Evolutionary conservation across 306 rosid species (phyloP).

Genomic region (Vicia sativa): DNA sequence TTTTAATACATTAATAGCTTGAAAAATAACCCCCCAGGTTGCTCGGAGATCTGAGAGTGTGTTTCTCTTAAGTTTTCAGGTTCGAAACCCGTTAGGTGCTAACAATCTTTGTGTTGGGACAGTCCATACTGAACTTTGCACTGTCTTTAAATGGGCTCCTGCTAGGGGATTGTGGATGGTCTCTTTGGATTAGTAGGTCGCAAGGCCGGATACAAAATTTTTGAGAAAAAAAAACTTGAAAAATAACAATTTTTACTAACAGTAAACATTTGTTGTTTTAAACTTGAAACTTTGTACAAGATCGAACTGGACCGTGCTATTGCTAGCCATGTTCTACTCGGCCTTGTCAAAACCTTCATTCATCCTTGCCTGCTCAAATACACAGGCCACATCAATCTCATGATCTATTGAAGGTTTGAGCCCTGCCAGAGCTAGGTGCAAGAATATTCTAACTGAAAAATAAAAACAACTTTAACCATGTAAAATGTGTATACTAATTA

Average conservation of each 20-base stretch:
- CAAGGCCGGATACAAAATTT: too few species aligned
- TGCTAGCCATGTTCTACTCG: slow-evolving; percentile 70
- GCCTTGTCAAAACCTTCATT: slow-evolving; percentile 55
- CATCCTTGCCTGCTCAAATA: slow-evolving; percentile 73
- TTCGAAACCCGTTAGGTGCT: too few species aligned
- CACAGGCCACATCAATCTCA: slow-evolving; percentile 59
- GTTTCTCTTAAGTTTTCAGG: too few species aligned
- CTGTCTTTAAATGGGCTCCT: too few species aligned
- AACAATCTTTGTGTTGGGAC: too few species aligned
- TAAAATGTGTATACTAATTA: not conserved
- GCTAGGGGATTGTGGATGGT: too few species aligned
- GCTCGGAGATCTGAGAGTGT: too few species aligned
- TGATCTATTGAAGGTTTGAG: slow-evolving; percentile 38
- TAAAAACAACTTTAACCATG: not conserved
- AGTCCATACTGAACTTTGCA: too few species aligned
- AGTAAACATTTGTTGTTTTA: not conserved
- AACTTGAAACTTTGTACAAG: slow-evolving; percentile 72
- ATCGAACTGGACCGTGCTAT: slow-evolving; percentile 74
- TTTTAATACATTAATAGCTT: not conserved
- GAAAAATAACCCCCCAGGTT: not conserved
- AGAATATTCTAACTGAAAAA: not conserved
- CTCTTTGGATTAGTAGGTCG: too few species aligned
- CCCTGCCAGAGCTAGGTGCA: slow-evolving; percentile 38
- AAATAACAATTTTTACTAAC: not conserved
- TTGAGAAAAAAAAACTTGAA: not conserved